Conservation (phyloP, 352 stramenopile species). For the Pythium chondricola region DNA sequence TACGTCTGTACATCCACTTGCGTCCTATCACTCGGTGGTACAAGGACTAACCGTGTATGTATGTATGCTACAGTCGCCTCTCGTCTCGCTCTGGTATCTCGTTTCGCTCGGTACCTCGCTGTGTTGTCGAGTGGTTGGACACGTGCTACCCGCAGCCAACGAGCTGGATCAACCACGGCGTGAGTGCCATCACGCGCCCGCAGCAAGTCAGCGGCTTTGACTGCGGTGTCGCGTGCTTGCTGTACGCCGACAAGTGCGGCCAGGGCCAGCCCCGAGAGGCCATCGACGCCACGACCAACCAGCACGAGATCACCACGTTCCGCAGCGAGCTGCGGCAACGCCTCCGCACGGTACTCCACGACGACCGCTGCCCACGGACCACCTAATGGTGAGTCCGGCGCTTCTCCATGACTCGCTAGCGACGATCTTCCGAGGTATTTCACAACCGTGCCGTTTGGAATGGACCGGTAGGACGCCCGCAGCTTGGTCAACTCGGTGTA, state of each 20-base stretch:
- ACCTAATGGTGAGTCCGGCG: too few species aligned
- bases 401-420: too few species aligned
- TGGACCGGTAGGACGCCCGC: too few species aligned
- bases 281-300: slow-evolving; percentile 58
- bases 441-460: too few species aligned
- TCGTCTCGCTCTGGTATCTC: slow-evolving; percentile 52
- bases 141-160: slow-evolving; percentile 58
- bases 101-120: slow-evolving; percentile 68
- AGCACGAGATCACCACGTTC: slow-evolving; percentile 68
- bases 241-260: slow-evolving; percentile 85
- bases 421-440: too few species aligned
- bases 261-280: slow-evolving; percentile 47
- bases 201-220: slow-evolving; percentile 89
- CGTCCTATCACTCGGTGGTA: neutral
- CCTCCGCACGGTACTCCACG: slow-evolving; percentile 16
- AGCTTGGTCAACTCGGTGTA: too few species aligned
- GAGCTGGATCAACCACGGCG: slow-evolving; percentile 45
- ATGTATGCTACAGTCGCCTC: slow-evolving; percentile 25
- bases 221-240: slow-evolving; percentile 80
- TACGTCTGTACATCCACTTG: slow-evolving; percentile 17
- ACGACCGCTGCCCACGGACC: too few species aligned
- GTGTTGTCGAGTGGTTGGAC: slow-evolving; percentile 83
- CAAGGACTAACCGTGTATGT: neutral
- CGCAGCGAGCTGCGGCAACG: slow-evolving; percentile 42
- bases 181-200: slow-evolving; percentile 73